These are phyloP conservation scores for Nannochloropsis granulata DNA, from an alignment of 108 stramenopile species.

Conservation along the genomic window DNA sequence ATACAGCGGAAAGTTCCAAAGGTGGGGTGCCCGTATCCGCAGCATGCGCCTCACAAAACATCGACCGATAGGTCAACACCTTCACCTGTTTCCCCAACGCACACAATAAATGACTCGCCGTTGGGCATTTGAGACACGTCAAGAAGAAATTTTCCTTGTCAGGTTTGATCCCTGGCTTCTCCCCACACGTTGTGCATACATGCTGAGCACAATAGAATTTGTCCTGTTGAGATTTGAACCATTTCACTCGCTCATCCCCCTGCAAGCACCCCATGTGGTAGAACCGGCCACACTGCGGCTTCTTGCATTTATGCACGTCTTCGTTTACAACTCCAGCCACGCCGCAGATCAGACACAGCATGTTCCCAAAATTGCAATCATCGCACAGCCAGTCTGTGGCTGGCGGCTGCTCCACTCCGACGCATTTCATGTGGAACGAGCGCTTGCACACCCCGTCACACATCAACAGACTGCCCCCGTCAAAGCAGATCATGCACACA, in stretches of 20 bases:
- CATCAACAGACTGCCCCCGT: conserved; percentile 15
- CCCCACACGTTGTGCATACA: conserved; percentile 13
- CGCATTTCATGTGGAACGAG: conserved; percentile 20
- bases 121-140: neutral
- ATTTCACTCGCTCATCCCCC: neutral
- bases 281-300: conserved; percentile 15
- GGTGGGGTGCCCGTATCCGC: neutral
- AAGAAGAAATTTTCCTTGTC: conserved; percentile 1
- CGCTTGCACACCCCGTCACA: conserved; percentile 27
- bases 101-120: neutral
- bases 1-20: neutral
- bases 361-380: neutral
- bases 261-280: conserved; percentile 17
- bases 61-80: neutral
- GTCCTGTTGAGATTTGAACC: neutral
- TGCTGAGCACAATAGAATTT: conserved; percentile 29
- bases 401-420: conserved; percentile 10
- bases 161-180: neutral
- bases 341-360: neutral
- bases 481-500: conserved; percentile 21
- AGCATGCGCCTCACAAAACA: neutral
- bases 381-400: conserved; percentile 2
- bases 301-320: conserved; percentile 13
- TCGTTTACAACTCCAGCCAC: neutral
- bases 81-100: neutral